Evolutionary conservation across 1,139 yeast genomes (phyloP).

Genomic region (Hemisphaericaspora xylofermentans): DNA sequence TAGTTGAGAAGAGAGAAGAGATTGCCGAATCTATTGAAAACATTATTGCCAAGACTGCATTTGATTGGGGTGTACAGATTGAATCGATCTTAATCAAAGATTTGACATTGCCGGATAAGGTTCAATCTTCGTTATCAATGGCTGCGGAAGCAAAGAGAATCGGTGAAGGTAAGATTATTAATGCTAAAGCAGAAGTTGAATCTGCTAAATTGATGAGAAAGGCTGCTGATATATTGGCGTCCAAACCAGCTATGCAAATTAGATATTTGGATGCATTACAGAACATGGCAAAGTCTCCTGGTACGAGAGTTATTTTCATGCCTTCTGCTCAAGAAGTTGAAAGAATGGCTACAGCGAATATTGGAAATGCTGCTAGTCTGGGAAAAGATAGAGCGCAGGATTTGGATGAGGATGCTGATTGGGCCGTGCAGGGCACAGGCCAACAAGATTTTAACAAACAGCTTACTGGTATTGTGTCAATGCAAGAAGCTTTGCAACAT

Average conservation of each 20-base stretch:
- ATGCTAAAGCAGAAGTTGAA: slow-evolving; percentile 76
- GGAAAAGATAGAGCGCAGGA: slow-evolving; percentile 15
- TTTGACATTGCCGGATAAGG: slow-evolving; percentile 54
- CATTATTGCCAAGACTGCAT: slow-evolving; percentile 63
- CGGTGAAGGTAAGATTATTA: slow-evolving; percentile 76
- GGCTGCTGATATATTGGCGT: slow-evolving; percentile 75
- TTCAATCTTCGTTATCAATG: slow-evolving; percentile 64
- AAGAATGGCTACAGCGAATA: slow-evolving; percentile 29
- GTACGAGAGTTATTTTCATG: slow-evolving; percentile 72
- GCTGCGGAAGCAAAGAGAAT: slow-evolving; percentile 78
- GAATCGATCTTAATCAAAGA: slow-evolving; percentile 73
- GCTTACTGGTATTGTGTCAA: slow-evolving; percentile 25
- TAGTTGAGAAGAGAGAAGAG: slow-evolving; percentile 73
- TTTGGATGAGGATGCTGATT: slow-evolving; percentile 22
- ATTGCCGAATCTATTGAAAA: slow-evolving; percentile 65
- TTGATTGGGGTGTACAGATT: slow-evolving; percentile 71
- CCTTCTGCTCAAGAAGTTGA: slow-evolving; percentile 52
- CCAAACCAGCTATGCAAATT: slow-evolving; percentile 79
- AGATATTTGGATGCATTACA: slow-evolving; percentile 81
- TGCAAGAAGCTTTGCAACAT: slow-evolving; percentile 29
- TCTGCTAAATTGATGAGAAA: slow-evolving; percentile 75
- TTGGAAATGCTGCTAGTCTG: slow-evolving; percentile 10
- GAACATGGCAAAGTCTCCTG: slow-evolving; percentile 62
- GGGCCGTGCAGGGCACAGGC: slow-evolving; percentile 14
- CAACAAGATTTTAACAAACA: slow-evolving; percentile 11